These are phyloP conservation scores for Ceratobasidium papillatum DNA, from an alignment of 1,284 basidiomycete species.

Conservation along the genomic window DNA sequence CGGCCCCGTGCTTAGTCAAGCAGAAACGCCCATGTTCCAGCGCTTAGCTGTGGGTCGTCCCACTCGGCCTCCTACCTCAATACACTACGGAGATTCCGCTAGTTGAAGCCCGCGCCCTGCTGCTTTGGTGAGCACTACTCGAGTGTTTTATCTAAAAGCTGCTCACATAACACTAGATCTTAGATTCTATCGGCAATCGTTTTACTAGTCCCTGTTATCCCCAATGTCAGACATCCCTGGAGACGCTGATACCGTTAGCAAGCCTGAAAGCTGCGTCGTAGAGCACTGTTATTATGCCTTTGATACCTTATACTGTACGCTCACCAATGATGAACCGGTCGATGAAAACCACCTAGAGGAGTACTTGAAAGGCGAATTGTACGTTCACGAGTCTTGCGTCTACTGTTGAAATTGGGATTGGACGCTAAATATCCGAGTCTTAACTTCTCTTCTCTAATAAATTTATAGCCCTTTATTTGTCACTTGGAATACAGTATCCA, in stretches of 20 bases:
- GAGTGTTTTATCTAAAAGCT: neutral
- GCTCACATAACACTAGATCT: neutral
- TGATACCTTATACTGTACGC: slow-evolving; percentile 76
- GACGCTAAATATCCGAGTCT: slow-evolving; percentile 23
- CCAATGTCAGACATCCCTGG: slow-evolving; percentile 9
- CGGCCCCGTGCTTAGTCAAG: neutral
- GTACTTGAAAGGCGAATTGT: slow-evolving; percentile 67
- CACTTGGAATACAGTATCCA: slow-evolving; percentile 86
- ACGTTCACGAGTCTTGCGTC: slow-evolving; percentile 1
- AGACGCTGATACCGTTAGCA: slow-evolving; percentile 1
- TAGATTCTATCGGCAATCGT: neutral
- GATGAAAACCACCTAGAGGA: slow-evolving; percentile 65
- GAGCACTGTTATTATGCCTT: slow-evolving; percentile 84
- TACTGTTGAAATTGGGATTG: neutral
- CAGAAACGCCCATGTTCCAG: slow-evolving; percentile 28
- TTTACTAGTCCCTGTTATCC: neutral
- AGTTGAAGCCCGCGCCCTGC: slow-evolving; percentile 7
- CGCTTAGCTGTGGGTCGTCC: neutral
- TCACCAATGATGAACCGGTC: slow-evolving; percentile 64
- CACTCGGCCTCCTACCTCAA: slow-evolving; percentile 3
- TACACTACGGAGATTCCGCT: neutral
- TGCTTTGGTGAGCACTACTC: neutral
- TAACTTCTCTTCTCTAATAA: slow-evolving; percentile 7
- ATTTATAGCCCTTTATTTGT: slow-evolving; percentile 87
- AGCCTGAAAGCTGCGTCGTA: slow-evolving; percentile 61